A percentile compares a stretch with the other conserved stretches of the same genome.
Conservation (phyloP, 176 grass and related monocot species). For the Phragmites australis region DNA sequence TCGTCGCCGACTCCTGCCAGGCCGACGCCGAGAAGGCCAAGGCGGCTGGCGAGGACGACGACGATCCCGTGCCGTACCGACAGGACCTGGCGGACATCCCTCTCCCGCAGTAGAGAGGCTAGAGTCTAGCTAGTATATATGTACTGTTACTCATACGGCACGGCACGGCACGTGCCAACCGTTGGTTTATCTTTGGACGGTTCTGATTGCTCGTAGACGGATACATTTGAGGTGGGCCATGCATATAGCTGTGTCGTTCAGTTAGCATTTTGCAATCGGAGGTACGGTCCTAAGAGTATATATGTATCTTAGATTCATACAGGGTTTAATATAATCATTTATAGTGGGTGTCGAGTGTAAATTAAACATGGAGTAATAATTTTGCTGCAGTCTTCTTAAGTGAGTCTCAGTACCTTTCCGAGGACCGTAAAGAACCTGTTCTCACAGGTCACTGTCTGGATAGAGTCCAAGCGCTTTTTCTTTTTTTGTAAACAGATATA, state of each 20-base stretch:
- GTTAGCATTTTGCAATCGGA: background rate
- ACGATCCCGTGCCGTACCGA: constrained; percentile 53
- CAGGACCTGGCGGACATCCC: constrained; percentile 72
- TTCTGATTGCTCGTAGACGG: background rate
- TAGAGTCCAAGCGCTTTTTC: background rate
- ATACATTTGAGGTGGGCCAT: too few species aligned
- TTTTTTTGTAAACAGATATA: background rate
- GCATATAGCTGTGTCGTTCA: background rate
- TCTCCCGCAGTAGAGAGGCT: constrained; percentile 42
- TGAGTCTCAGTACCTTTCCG: too few species aligned
- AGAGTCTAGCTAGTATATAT: background rate
- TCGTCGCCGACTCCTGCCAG: constrained; percentile 39
- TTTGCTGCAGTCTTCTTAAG: too few species aligned
- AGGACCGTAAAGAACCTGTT: too few species aligned
- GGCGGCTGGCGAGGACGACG: background rate
- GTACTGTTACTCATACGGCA: background rate
- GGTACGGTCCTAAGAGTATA: background rate
- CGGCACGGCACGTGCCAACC: background rate
- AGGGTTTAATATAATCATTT: background rate
- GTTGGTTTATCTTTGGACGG: too few species aligned
- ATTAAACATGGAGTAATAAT: background rate
- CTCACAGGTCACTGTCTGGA: background rate
- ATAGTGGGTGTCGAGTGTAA: background rate
- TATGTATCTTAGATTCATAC: background rate
- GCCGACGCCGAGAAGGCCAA: constrained; percentile 53